Base-by-base conservation (phyloP, 345 rosid species). In the Firmiana major region DNA sequence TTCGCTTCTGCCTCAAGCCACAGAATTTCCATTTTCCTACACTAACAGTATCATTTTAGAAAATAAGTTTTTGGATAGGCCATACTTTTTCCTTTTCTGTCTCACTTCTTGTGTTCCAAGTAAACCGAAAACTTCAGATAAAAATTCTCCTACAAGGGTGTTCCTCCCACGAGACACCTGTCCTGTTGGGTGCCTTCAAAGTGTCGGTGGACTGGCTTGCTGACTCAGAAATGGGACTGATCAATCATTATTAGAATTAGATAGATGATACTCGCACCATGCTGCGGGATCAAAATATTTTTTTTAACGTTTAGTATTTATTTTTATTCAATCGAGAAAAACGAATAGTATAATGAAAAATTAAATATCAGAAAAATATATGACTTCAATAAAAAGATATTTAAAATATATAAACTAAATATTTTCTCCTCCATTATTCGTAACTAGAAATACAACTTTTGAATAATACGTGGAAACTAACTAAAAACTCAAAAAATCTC, bases 111-210 rank as follows among this genome's bases (percentile, higher is more conserved):
- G 82, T 63, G 63, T 75, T 76, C 40, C 5, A 79, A 80, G 86
- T 22, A 78, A 86, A 31, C 54, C 4, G 9, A 64, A 21, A 43
- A 10, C 9, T 60, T 31, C 0, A 34, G 45, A 65, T 28, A 46
- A 45, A 26, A 75, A 77, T 73, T 78, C 26, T 15, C 13, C 21
- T 9, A 16, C 31, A 73, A 81, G 88, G 81, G n/a, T 76, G 58
- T 51, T 8, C 15, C 53, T 43, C 63, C 63, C 34, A 3, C 22
- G 4, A 22, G 72, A 69, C 84, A 86, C 74, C 15, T 79, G 83
- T 77, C 81, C 49, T 38, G 1, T 79, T 68, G 86, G 77, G 81
- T 84, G 87, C 79, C 89, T 87, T 86, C 11, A 59, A 87, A 87
- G 87, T 80, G 79, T 80, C 54, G 22, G 40, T 16, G 77, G 48